Base-by-base conservation (phyloP, 306 rosid species). In the Senna tora region DNA sequence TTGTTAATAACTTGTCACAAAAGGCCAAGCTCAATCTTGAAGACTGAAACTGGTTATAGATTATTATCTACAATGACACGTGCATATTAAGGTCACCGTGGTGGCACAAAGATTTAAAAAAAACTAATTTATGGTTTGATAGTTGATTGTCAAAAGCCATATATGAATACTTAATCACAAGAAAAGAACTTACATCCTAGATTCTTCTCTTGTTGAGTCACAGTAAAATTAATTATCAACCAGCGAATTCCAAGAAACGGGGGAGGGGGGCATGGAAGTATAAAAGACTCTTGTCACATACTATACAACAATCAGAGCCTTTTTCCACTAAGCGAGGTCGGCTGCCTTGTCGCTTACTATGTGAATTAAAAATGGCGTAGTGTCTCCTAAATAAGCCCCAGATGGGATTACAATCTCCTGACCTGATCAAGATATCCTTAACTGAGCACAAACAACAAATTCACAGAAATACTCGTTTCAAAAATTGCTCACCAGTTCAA, bases 381-480 rank as follows among this genome's bases (percentile, higher is more conserved):
- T 61, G 12, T 25, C 54, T 58, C 54, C 67, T 55, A 38, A 41
- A 17, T 16, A 63, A 41, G 47, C 20, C 17, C 21, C 19, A 14
- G 16, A 33, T 43, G n/a, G 54, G 53, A 68, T 51, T 25, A 43
- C 3, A 55, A 32, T 39, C 43, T 56, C 7, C 22, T 33, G 47
- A 36, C n/a, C 19, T 13, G 7, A 7, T 49, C 42, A 15, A 28
- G 36, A 14, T 15, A 49, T 16, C 50, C 2, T 61, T 41, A 21
- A 69, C 46, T 60, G 34, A 36, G 76, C 67, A 63, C 25, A 53
- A 71, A 54, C 32, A 52, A 58, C 13, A 53, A 77, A 57, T n/a
- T n/a, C n/a, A n/a, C n/a, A n/a, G n/a, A n/a, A n/a, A n/a, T n/a
- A n/a, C n/a, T n/a, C n/a, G 30, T 25, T 70, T 65, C 34, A 22